Evolutionary conservation across 805 yeast genomes (phyloP), one percentile per base, ranked within the genome.

Genomic region (Teunomyces funiuensis): DNA sequence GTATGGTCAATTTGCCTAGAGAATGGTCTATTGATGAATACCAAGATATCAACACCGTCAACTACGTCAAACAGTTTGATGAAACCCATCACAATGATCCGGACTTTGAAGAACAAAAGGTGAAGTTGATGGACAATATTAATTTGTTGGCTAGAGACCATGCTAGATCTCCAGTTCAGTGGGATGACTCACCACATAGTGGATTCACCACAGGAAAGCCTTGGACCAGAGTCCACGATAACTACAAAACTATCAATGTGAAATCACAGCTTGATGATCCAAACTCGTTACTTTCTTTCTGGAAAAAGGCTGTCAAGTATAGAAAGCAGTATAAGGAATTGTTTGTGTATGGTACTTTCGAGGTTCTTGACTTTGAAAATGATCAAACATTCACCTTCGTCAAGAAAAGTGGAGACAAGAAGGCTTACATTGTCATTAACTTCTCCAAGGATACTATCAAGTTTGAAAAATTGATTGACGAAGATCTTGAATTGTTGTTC

Each of bases 141-240:
- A 60, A 63, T 39, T 50, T 70, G 43, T 36, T 70, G n/a, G 74
- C 79, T 11, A 65, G 82, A 54, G 82, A 77, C 51, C 65, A 77
- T 52, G 71, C 78, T 9, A 69, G 83, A 57, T 66, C 80, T 13
- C 82, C 82, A 16, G 73, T 77, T 41, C 82, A 76, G 49, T 77
- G 82, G 82, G 67, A 66, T 46, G 56, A 54, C 40, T 47, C 66
- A 1, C 59, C 52, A 14, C 45, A 73, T 45, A 80, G 65, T 28
- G 82, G 82, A 0, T 77, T 77, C 58, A 60, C 78, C 14, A 57
- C 66, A 2, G 69, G 53, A 27, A 61, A 57, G 43, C 81, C 83
- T 7, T 78, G 82, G 82, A 76, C 69, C 58, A 60, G 66, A 45
- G 70, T 73, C 48, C 74, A 74, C 50, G 78, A 73, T 43, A 72